Base-by-base conservation (phyloP, 2,329 filamentous ascomycete species). In the Sporothrix pseudoabietina region DNA sequence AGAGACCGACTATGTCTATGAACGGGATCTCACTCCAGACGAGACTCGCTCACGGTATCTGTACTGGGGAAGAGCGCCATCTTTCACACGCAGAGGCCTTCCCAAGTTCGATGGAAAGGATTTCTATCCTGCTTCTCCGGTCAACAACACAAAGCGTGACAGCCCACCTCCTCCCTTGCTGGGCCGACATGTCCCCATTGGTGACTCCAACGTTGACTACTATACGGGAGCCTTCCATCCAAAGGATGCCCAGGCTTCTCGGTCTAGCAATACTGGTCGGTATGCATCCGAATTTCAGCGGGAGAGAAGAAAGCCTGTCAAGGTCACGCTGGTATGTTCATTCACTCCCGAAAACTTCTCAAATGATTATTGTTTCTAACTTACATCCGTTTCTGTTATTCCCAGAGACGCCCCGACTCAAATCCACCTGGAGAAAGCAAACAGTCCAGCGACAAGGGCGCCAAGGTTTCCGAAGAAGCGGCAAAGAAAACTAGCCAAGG, bases 41-140 rank as follows among this genome's bases (percentile, higher is more conserved):
- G 89, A 91, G 77, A 80, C 86, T 63, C 85, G 86, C 71, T 87
- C 89, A 75, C 86, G 88, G 61, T 84, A 86, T 75, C 80, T 89
- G 75, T 90, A 89, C 78, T 91, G 88, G 87, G 88, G 87, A 10
- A 85, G 87, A 59, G 85, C 86, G 19, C 84, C 88, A 57, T 83
- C 81, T 41, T 83, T 85, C 75, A 82, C 83, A 14, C 82, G 85
- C 68, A 83, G 82, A 47, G 87, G 87, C 1, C 81, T 90, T 55
- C 88, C 89, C 47, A 90, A 88, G 78, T 91, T 89, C 76, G 88
- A 91, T 76, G 88, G 89, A 32, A 89, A 88, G 78, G 85, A 90
- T 78, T 90, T 90, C 76, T 90, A 90, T 75, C 87, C 86, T 41
- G 81, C 87, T 3, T 89, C 88, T 0, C 87, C 87, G 1, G 39